phyloP scores from a whole-genome alignment of 495 filamentous ascomycete genomes.

The Aspergillus bertholletiae region DNA sequence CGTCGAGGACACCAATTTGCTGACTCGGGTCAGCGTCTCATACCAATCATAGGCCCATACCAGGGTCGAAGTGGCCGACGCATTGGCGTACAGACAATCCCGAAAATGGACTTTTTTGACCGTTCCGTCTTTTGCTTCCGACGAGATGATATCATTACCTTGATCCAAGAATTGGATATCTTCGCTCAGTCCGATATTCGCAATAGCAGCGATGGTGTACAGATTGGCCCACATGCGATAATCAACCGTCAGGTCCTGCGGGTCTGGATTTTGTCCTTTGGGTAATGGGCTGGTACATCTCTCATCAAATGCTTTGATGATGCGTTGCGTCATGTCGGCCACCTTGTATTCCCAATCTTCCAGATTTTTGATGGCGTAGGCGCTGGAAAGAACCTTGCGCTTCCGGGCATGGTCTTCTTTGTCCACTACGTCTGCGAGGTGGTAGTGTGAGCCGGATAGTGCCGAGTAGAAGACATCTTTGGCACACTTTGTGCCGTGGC shows the following conservation, averaged over 20 bases:
- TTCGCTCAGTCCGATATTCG: constrained; percentile 40
- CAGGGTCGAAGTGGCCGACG: constrained; percentile 26
- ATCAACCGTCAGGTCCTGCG: constrained; percentile 21
- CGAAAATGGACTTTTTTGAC: constrained; percentile 29
- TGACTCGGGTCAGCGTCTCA: constrained; percentile 10
- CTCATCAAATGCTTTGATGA: constrained; percentile 28
- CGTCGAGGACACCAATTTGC: constrained; percentile 13
- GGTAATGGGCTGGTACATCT: constrained; percentile 12
- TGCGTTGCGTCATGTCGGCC: constrained; percentile 32
- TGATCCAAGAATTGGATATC: constrained; percentile 39
- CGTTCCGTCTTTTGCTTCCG: constrained; percentile 29
- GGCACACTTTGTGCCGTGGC: constrained; percentile 40
- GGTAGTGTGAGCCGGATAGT: constrained; percentile 29
- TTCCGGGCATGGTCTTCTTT: constrained; percentile 37
- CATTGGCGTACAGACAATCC: constrained; percentile 34
- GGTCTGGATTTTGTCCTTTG: not conserved
- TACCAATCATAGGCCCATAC: constrained; percentile 47
- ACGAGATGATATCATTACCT: constrained; percentile 33
- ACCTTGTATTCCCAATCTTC: constrained; percentile 50
- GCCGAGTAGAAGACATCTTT: constrained; percentile 43
- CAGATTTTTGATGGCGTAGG: constrained; percentile 47
- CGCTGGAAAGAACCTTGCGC: constrained; percentile 38
- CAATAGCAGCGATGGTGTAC: constrained; percentile 39
- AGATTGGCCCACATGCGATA: constrained; percentile 30
- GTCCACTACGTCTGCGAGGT: constrained; percentile 39